phyloP scores from a whole-genome alignment of 805 yeast genomes.

The Suhomyces sp. region DNA sequence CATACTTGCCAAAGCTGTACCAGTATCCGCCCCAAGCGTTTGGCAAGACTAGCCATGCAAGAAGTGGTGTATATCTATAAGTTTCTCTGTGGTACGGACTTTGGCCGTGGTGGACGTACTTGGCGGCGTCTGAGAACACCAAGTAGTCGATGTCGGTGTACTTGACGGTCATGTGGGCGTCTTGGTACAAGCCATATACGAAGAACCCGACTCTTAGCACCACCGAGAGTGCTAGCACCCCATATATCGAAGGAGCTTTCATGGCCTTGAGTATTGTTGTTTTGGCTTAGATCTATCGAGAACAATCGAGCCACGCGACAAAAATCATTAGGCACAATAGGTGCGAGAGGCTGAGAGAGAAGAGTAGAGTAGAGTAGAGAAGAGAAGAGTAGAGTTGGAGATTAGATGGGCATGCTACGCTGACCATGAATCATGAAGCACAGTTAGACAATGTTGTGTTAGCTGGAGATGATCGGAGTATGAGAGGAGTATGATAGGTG shows the following conservation, averaged over 20 bases:
- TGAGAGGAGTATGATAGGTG: no score
- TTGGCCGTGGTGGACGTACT: constrained; percentile 51
- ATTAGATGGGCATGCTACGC: no score
- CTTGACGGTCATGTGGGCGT: constrained; percentile 68
- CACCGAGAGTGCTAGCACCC: constrained; percentile 13
- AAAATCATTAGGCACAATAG: no score
- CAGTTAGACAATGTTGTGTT: no score
- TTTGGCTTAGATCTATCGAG: not conserved
- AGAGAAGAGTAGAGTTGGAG: no score
- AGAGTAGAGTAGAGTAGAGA: no score
- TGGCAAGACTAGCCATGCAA: constrained; percentile 81
- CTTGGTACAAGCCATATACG: constrained; percentile 83
- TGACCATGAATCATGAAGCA: no score
- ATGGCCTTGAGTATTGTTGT: not conserved
- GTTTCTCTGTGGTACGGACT: constrained; percentile 88
- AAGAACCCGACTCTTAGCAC: constrained; percentile 60
- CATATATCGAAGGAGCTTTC: not conserved
- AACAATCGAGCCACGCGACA: not conserved
- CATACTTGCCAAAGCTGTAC: constrained; percentile 68
- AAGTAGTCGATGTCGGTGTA: constrained; percentile 94
- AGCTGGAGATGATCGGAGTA: no score
- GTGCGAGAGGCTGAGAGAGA: no score
- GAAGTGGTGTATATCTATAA: constrained; percentile 86
- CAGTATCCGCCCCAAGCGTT: constrained; percentile 45
- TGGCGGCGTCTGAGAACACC: constrained; percentile 92